These are phyloP conservation scores for Helminthosporium solani DNA, from an alignment of 2,329 filamentous ascomycete species.

Conservation along the genomic window DNA sequence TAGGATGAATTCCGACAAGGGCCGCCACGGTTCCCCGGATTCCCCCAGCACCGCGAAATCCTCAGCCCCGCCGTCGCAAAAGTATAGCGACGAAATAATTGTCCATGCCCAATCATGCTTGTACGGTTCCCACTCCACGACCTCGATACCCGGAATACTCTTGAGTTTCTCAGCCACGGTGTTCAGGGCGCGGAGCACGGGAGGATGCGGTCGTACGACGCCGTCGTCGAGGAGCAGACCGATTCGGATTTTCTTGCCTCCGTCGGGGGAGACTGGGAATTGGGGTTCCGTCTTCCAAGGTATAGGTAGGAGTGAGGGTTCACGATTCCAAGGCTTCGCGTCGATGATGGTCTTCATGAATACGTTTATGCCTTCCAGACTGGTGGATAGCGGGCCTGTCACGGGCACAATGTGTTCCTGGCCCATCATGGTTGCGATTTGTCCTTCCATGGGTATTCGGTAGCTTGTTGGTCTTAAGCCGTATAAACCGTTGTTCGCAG, in stretches of 20 bases:
- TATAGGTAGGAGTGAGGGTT: conserved; percentile 58
- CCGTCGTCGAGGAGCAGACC: conserved; percentile 65
- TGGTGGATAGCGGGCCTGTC: conserved; percentile 56
- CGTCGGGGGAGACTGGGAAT: conserved; percentile 10
- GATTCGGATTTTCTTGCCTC: conserved; percentile 51
- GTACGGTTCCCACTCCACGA: conserved; percentile 53
- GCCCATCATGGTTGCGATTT: conserved; percentile 42
- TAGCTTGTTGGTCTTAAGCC: conserved; percentile 51
- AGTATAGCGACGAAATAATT: conserved; percentile 40
- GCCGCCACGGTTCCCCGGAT: conserved; percentile 58
- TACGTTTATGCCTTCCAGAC: conserved; percentile 52
- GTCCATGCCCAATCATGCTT: conserved; percentile 50
- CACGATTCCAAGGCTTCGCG: conserved; percentile 55
- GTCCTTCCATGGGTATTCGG: conserved; percentile 44
- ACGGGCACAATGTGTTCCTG: conserved; percentile 49
- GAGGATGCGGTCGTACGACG: conserved; percentile 64
- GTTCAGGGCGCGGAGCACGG: conserved; percentile 57
- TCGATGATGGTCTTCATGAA: conserved; percentile 55
- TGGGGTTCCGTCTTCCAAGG: conserved; percentile 49
- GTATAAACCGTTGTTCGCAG: conserved; percentile 59
- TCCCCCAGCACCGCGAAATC: conserved; percentile 50
- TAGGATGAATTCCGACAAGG: conserved; percentile 58
- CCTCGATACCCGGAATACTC: conserved; percentile 49
- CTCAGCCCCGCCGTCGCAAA: conserved; percentile 58
- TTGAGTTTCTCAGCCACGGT: conserved; percentile 48